phyloP scores from a whole-genome alignment of 1,139 yeast genomes.

The Lodderomyces orthopsilosis region DNA sequence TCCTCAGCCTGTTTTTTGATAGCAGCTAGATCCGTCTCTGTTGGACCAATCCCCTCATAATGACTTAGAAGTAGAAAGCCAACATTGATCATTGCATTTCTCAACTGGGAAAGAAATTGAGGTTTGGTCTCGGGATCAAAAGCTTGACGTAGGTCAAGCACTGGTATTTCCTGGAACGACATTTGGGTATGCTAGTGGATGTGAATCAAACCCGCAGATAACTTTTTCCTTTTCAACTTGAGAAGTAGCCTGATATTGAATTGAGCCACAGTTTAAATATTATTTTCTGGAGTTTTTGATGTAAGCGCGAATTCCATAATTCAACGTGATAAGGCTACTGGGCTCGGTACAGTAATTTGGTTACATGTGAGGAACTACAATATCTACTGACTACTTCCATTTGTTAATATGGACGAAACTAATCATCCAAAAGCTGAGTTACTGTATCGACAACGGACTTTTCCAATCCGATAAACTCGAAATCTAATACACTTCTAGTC shows the following conservation, averaged over 20 bases:
- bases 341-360: no score
- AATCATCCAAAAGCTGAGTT: constrained; percentile 29
- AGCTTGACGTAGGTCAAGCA: constrained; percentile 33
- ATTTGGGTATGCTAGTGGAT: constrained; percentile 10
- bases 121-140: constrained; percentile 38
- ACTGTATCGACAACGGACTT: constrained; percentile 38
- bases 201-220: no score
- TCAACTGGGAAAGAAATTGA: constrained; percentile 43
- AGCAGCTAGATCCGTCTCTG: constrained; percentile 32
- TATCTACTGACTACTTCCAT: no score
- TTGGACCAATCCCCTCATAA: constrained; percentile 37
- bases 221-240: no score
- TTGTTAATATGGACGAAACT: no score
- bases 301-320: no score
- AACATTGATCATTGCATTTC: constrained; percentile 56
- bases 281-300: no score
- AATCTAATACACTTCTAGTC: constrained; percentile 31
- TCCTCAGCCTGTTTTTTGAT: constrained; percentile 43
- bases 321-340: no score
- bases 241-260: no score
- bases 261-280: no score
- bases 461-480: constrained; percentile 33
- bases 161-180: constrained; percentile 33
- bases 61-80: constrained; percentile 59
- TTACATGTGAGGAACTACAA: no score